phyloP scores from a whole-genome alignment of 2,329 filamentous ascomycete species.

The Fusarium algeriense region DNA sequence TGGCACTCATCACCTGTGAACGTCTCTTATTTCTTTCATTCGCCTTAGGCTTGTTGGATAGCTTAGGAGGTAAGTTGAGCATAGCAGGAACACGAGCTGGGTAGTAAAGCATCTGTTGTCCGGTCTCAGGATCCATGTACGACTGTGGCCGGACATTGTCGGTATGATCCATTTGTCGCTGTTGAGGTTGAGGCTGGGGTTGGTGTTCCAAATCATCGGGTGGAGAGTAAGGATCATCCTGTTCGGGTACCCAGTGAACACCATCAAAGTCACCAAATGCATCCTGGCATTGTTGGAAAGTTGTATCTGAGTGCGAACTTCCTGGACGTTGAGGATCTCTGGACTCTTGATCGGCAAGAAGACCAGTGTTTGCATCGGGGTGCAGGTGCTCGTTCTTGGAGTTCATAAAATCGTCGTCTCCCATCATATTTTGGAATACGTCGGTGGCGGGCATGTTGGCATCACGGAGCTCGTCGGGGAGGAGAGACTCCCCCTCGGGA shows the following conservation, averaged over 20 bases:
- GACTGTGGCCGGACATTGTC: constrained; percentile 62
- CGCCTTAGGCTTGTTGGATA: constrained; percentile 79
- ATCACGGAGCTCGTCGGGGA: constrained; percentile 55
- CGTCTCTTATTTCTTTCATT: constrained; percentile 76
- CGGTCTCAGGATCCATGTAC: constrained; percentile 73
- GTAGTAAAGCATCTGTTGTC: constrained; percentile 91
- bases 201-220: constrained; percentile 32
- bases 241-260: constrained; percentile 75
- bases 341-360: constrained; percentile 30
- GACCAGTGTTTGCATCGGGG: constrained; percentile 23
- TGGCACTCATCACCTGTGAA: constrained; percentile 77
- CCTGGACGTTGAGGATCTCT: constrained; percentile 46
- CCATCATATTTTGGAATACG: constrained; percentile 53
- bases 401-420: constrained; percentile 41
- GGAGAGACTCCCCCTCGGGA: constrained; percentile 55
- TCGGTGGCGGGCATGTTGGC: constrained; percentile 48
- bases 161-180: constrained; percentile 43
- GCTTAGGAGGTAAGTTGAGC: constrained; percentile 89
- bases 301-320: constrained; percentile 69
- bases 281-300: constrained; percentile 73
- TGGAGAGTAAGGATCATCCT: constrained; percentile 47
- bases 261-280: constrained; percentile 87
- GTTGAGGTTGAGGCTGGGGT: constrained; percentile 37
- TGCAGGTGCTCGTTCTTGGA: constrained; percentile 13
- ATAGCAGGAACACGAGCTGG: constrained; percentile 94